Percentiles rank a stretch among this genome's conserved stretches.
Conservation (phyloP, 805 yeast genomes). For the Kazachstania martiniae region DNA sequence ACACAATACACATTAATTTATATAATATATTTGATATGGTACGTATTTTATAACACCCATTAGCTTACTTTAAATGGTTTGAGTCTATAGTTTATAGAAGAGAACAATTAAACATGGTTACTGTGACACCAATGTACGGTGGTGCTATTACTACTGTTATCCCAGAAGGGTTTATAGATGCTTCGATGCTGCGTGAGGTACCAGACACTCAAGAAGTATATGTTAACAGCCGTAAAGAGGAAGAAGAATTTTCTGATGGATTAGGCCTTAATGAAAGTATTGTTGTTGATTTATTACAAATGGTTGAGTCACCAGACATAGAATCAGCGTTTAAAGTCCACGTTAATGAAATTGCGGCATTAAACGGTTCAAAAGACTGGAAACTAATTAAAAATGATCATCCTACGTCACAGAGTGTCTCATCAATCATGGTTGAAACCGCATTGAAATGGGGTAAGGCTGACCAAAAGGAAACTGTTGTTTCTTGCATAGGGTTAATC, state of each 20-base stretch:
- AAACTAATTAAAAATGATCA: slow-evolving; percentile 18
- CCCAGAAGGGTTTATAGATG: slow-evolving; percentile 61
- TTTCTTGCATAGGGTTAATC: slow-evolving; percentile 46
- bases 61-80: too few species aligned
- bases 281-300: slow-evolving; percentile 55
- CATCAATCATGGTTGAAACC: slow-evolving; percentile 31
- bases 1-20: too few species aligned
- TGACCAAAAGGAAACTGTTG: slow-evolving; percentile 29
- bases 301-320: slow-evolving; percentile 31
- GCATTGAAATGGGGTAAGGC: slow-evolving; percentile 44
- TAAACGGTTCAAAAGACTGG: slow-evolving; percentile 30
- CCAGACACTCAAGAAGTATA: slow-evolving; percentile 95
- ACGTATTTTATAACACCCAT: too few species aligned
- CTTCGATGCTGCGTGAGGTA: slow-evolving; percentile 64
- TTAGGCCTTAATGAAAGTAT: slow-evolving; percentile 40
- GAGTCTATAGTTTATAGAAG: too few species aligned
- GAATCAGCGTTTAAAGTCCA: slow-evolving; percentile 40
- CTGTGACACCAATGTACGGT: slow-evolving; percentile 45
- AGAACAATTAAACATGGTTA: too few species aligned
- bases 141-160: slow-evolving; percentile 61
- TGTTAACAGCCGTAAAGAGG: slow-evolving; percentile 34
- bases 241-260: slow-evolving; percentile 24
- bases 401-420: slow-evolving; percentile 4
- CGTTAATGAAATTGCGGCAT: slow-evolving; percentile 40
- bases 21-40: too few species aligned